These are phyloP conservation scores for Fusarium sp. DNA, from an alignment of 2,329 filamentous ascomycete species.

Conservation along the genomic window DNA sequence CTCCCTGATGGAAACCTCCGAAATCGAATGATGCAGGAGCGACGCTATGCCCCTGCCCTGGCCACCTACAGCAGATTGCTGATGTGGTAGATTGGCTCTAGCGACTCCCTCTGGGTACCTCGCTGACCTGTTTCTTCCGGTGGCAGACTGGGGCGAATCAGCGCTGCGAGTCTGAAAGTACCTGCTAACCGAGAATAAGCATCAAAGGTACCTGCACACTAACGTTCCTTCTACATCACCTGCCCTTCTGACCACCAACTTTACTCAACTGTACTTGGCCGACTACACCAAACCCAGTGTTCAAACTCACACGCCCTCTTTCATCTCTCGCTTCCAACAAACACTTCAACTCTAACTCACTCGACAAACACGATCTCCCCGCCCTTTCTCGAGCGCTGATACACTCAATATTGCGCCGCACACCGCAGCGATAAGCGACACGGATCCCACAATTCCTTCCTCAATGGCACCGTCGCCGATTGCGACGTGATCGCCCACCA, in stretches of 20 bases:
- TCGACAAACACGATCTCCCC: background rate
- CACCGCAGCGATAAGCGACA: conserved; percentile 26
- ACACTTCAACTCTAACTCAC: conserved; percentile 17
- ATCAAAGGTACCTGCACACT: conserved; percentile 28
- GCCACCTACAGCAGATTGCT: background rate
- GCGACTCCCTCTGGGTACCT: conserved; percentile 29
- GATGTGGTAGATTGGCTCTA: background rate
- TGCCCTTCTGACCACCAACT: conserved; percentile 37
- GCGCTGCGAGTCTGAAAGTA: conserved; percentile 19
- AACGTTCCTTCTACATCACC: conserved; percentile 45
- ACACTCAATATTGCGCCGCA: conserved; percentile 15
- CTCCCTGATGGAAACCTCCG: conserved; percentile 38
- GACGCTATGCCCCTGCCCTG: background rate
- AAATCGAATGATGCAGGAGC: conserved; percentile 41
- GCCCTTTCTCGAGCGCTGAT: conserved; percentile 3
- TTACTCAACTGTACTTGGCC: conserved; percentile 25
- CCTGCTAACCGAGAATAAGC: background rate
- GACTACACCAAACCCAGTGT: conserved; percentile 29
- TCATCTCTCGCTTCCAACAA: conserved; percentile 17
- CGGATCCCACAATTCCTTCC: conserved; percentile 28
- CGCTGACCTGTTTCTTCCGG: conserved; percentile 39
- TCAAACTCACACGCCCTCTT: conserved; percentile 29
- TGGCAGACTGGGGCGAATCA: conserved; percentile 14
- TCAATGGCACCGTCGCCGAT: conserved; percentile 51
- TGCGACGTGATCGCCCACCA: conserved; percentile 54